phyloP scores from a whole-genome alignment of 2,329 filamentous ascomycete species.

The Leptodontidium sp. region DNA sequence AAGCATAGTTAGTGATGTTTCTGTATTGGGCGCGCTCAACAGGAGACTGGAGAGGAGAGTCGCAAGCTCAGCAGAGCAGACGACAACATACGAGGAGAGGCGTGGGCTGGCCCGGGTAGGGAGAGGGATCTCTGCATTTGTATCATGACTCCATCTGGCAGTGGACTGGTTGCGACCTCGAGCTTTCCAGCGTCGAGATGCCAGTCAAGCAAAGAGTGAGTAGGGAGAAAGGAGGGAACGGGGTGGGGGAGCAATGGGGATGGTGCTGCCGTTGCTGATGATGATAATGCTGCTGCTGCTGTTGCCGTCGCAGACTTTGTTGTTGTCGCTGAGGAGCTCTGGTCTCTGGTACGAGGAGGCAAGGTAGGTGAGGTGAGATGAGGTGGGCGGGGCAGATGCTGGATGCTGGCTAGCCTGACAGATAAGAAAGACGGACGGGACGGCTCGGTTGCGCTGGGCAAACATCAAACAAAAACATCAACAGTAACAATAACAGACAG shows the following conservation, averaged over 20 bases:
- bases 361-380: background rate
- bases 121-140: conserved; percentile 49
- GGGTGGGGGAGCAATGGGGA: background rate
- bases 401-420: conserved; percentile 1
- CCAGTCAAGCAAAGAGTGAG: conserved; percentile 17
- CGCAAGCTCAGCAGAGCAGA: conserved; percentile 16
- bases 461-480: conserved; percentile 22
- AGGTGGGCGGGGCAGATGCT: conserved; percentile 5
- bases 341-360: background rate
- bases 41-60: conserved; percentile 2
- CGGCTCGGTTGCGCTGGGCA: conserved; percentile 22
- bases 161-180: conserved; percentile 38
- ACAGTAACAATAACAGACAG: background rate
- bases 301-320: background rate
- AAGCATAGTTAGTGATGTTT: conserved; percentile 28
- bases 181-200: conserved; percentile 43
- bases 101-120: conserved; percentile 47
- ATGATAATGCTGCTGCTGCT: background rate
- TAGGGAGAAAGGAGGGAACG: background rate
- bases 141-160: conserved; percentile 48
- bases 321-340: background rate
- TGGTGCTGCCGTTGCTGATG: background rate
- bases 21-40: background rate
- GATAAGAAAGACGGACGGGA: conserved; percentile 22
- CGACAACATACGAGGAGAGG: conserved; percentile 47